Conservation (phyloP, 495 filamentous ascomycete species). For the Pseudotulostoma volvatum region DNA sequence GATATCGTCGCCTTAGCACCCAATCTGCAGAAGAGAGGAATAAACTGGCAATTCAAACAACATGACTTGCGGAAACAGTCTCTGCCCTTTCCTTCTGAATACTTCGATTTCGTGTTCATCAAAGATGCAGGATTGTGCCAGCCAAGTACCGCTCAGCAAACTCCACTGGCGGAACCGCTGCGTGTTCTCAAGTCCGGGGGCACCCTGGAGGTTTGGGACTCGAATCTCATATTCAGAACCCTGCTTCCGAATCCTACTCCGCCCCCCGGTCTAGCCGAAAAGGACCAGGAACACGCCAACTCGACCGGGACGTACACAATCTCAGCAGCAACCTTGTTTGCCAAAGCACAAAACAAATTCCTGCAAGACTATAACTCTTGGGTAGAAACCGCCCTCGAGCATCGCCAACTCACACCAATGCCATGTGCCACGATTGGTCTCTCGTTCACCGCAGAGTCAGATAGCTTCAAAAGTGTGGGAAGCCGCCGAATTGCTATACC, state of each 20-base stretch:
- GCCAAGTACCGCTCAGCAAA: constrained; percentile 42
- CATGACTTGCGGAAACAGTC: constrained; percentile 64
- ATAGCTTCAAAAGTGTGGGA: constrained; percentile 51
- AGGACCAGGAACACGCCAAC: constrained; percentile 45
- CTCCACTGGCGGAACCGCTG: constrained; percentile 58
- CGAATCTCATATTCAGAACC: constrained; percentile 60
- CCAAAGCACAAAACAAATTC: constrained; percentile 59
- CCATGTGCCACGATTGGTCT: constrained; percentile 68
- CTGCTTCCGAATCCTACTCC: constrained; percentile 58
- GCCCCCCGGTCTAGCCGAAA: constrained; percentile 31
- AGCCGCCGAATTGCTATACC: constrained; percentile 70
- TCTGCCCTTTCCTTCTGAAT: constrained; percentile 63
- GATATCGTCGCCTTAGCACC: constrained; percentile 67
- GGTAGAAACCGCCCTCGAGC: constrained; percentile 60
- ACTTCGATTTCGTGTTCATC: constrained; percentile 82
- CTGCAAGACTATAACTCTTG: constrained; percentile 74
- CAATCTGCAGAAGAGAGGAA: constrained; percentile 52
- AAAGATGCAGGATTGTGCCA: constrained; percentile 68
- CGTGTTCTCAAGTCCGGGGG: constrained; percentile 68
- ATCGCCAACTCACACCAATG: constrained; percentile 48
- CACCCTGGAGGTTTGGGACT: constrained; percentile 74
- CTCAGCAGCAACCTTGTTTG: constrained; percentile 67
- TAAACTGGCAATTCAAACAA: constrained; percentile 78
- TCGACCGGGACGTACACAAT: constrained; percentile 65
- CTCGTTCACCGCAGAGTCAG: constrained; percentile 65